Conservation (phyloP, 1,284 basidiomycete species). For the Cryptococcus sp. region DNA sequence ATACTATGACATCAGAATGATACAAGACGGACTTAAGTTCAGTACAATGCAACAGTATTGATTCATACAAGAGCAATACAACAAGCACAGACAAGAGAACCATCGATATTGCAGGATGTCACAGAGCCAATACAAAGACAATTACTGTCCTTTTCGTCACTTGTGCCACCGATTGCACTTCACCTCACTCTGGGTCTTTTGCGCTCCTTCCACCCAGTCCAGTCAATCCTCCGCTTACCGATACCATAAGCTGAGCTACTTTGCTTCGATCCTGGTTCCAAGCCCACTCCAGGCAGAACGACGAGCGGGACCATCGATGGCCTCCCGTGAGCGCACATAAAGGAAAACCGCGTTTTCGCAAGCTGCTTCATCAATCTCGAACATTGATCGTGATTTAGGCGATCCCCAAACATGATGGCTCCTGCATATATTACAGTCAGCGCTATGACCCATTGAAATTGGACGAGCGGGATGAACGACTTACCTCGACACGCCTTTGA, state of each 20-base stretch:
- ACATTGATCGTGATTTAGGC: constrained; percentile 68
- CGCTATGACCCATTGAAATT: neutral
- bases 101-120: too few relatives aligned
- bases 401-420: constrained; percentile 95
- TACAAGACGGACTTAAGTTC: too few relatives aligned
- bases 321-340: constrained; percentile 88
- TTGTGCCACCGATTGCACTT: too few relatives aligned
- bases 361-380: constrained; percentile 67
- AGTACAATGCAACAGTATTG: too few relatives aligned
- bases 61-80: too few relatives aligned
- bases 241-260: neutral
- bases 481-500: constrained; percentile 88
- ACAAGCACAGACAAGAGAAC: too few relatives aligned
- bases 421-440: constrained; percentile 57
- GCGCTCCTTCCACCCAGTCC: constrained; percentile 19
- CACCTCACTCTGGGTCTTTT: neutral
- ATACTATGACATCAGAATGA: too few relatives aligned
- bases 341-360: constrained; percentile 73
- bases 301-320: constrained; percentile 53
- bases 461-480: constrained; percentile 22
- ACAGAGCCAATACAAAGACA: too few relatives aligned
- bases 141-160: too few relatives aligned
- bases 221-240: constrained; percentile 24
- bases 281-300: constrained; percentile 16
- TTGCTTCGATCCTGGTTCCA: neutral